Evolutionary conservation across 2,329 filamentous ascomycete genomes (phyloP).

Genomic region (Geosmithia putterillii): DNA sequence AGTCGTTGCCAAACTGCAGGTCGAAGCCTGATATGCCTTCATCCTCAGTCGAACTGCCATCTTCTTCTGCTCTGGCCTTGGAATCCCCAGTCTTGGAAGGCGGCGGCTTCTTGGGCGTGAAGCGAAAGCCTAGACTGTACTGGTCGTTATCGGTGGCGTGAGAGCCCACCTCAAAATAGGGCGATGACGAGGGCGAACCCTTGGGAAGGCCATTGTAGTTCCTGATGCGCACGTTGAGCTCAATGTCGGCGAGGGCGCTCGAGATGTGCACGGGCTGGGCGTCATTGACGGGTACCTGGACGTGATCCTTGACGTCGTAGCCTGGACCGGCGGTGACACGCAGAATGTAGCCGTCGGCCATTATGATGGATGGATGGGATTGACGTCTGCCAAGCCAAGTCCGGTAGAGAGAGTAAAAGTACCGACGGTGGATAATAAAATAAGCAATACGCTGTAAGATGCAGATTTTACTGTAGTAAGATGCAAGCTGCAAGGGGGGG

Average conservation of each 20-base stretch:
- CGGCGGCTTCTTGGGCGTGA: slow-evolving; percentile 50
- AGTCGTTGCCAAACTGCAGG: slow-evolving; percentile 90
- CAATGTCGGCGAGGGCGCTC: slow-evolving; percentile 49
- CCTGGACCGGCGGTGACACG: slow-evolving; percentile 68
- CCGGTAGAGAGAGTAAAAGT: too few species aligned
- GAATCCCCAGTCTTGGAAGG: too few species aligned
- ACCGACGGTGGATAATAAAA: too few species aligned
- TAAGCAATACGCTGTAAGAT: too few species aligned
- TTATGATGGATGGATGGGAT: too few species aligned
- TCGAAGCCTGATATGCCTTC: slow-evolving; percentile 55
- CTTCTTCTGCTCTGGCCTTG: slow-evolving; percentile 4
- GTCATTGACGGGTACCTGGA: slow-evolving; percentile 64
- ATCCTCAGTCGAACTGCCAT: background rate
- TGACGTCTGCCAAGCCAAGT: too few species aligned
- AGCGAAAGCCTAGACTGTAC: slow-evolving; percentile 73
- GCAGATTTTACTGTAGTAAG: too few species aligned
- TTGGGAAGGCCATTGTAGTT: slow-evolving; percentile 58
- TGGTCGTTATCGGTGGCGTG: slow-evolving; percentile 60
- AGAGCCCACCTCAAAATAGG: slow-evolving; percentile 63
- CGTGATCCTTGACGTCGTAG: slow-evolving; percentile 64
- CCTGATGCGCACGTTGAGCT: slow-evolving; percentile 63
- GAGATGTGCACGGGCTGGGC: slow-evolving; percentile 49
- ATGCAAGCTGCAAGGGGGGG: too few species aligned
- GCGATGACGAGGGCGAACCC: slow-evolving; percentile 53
- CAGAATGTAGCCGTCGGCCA: slow-evolving; percentile 66